phyloP scores from a whole-genome alignment of 164 flowering plant genomes.

The Houttuynia cordata region DNA sequence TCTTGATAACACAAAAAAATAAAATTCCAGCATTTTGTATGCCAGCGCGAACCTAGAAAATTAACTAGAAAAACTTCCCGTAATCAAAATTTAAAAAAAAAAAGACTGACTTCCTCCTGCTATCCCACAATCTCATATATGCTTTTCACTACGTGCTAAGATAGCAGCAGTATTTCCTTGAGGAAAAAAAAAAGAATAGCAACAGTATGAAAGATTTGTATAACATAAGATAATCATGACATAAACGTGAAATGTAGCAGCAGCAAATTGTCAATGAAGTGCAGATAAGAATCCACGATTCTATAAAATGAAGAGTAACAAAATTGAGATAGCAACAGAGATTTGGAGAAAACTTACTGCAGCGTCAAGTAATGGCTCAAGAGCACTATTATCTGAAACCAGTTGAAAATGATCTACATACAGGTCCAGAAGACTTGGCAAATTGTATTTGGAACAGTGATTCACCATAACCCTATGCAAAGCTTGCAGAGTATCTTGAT shows the following conservation, averaged over 20 bases:
- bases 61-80: not conserved
- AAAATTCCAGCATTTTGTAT: not conserved
- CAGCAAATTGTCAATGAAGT: no score
- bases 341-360: constrained; percentile 33
- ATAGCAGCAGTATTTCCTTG: no score
- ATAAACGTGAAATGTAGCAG: no score
- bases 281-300: no score
- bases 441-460: constrained; percentile 49
- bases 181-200: no score
- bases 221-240: no score
- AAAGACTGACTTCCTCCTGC: no score
- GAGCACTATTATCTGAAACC: constrained; percentile 45
- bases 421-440: constrained; percentile 81
- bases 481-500: constrained; percentile 32
- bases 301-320: no score
- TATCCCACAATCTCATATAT: no score
- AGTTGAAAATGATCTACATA: constrained; percentile 69
- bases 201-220: no score
- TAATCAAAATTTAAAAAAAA: no score
- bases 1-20: not conserved
- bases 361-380: constrained; percentile 50
- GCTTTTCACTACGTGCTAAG: no score
- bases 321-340: not conserved
- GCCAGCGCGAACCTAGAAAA: constrained; percentile 9
- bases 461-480: constrained; percentile 56